These are phyloP conservation scores for Solanum habrochaites DNA, from an alignment of 257 asterid genomes.

Conservation along the genomic window DNA sequence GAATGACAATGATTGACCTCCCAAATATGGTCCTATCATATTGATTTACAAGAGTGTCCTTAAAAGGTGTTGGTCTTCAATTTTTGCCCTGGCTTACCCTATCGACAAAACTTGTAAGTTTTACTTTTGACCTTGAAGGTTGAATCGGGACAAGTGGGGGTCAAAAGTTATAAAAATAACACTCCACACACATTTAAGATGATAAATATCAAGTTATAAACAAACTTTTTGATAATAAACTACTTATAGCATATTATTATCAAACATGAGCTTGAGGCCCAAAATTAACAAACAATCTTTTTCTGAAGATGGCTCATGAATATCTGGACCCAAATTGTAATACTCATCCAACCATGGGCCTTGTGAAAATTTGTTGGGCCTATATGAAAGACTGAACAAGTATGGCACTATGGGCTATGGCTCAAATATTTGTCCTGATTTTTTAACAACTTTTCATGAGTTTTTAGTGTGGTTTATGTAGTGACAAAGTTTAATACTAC, in stretches of 20 bases:
- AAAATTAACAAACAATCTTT: neutral
- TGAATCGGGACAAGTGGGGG: neutral
- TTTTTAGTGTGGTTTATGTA: too few relatives aligned
- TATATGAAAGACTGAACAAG: neutral
- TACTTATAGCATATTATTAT: too few relatives aligned
- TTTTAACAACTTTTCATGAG: neutral
- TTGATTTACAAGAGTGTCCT: neutral
- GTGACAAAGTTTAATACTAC: neutral
- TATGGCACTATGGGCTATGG: neutral
- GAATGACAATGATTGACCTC: neutral
- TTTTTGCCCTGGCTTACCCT: neutral
- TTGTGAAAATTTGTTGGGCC: neutral
- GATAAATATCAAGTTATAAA: too few relatives aligned
- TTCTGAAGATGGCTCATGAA: neutral
- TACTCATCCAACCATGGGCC: neutral
- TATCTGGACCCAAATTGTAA: neutral
- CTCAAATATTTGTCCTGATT: neutral
- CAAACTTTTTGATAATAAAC: too few relatives aligned
- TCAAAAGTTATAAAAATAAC: neutral
- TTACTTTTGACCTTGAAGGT: neutral
- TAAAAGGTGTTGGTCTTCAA: neutral
- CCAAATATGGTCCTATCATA: neutral
- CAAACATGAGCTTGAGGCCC: neutral
- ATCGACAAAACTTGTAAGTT: neutral
- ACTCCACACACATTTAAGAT: too few relatives aligned